Evolutionary conservation across 2,329 filamentous ascomycete species (phyloP), one percentile per base, ranked within the genome.

Genomic region (Aureobasidium subglaciale): DNA sequence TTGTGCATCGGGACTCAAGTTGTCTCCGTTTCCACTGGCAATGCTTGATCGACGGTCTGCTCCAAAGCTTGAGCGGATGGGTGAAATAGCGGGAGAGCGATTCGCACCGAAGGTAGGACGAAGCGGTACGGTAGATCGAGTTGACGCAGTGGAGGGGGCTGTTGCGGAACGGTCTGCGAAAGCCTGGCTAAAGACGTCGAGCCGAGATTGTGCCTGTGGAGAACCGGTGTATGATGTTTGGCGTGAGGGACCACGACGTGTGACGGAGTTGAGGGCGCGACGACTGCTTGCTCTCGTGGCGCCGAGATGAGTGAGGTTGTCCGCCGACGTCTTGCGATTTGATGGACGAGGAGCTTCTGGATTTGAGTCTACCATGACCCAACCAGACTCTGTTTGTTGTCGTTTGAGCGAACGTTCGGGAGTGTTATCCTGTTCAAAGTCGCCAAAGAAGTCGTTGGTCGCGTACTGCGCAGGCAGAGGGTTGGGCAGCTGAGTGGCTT

Each of bases 1-100:
- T 65, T 86, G 85, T 6, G 88, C 88, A 64, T 96, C 89, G 18
- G 71, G 77, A 70, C 64, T 80, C 72, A 70, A 66, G 29, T 68
- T 68, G 60, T 29, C 56, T 60, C 25, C 43, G 11, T 37, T 49
- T 13, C 15, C 29, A 18, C 54, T 56, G 15, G 29, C 25, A 15
- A 46, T 16, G 46, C 55, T 43, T 15, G 25, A 22, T 3, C 34
- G 38, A 22, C 46, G 37, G 38, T 24, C 22, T n/a, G 34, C n/a
- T 4, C 24, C 16, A 6, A 56, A 42, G 13, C 24, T 34, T 20
- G 29, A 25, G 24, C 48, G 46, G 9, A 18, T 43, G 22, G 46
- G 41, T 6, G 55, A 30, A n/a, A 32, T 24, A 30, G 25, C n/a
- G 10, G 55, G 38, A 13, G 35, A 41, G 29, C 46, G 46, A 3